Evolutionary conservation across 495 filamentous ascomycete species (phyloP), one percentile per base, ranked within the genome.

Genomic region (Ramalina peruviana): DNA sequence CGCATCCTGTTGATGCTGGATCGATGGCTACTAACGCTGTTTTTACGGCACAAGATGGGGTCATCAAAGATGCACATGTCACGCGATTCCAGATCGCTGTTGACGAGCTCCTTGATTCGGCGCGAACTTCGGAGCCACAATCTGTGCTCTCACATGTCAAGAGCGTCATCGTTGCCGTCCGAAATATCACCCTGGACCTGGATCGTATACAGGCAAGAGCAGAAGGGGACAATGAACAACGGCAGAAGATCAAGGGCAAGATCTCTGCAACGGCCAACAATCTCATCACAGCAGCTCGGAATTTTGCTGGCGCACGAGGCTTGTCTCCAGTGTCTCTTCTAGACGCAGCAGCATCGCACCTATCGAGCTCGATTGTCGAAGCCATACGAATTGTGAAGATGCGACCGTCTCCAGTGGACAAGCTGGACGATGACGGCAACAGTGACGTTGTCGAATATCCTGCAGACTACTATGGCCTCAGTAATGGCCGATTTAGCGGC

Each of bases 1-100:
- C 85, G 43, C 56, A 64, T 16, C 79, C 78, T 27, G 70, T 79
- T 25, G 81, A 90, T 53, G 76, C 75, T 4, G 71, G 67, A 49
- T 70, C 77, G 48, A 70, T 79, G 45, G 70, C 79, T 36, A 79
- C 79, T 46, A 83, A 90, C 47, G 78, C 78, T 49, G 82, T 80
- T 12, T 78, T 94, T 54, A 72, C 81, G 19, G 72, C 83, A 50
- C 71, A 76, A 10, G 73, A 83, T 44, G 92, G 92, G 2, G 60
- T 90, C 21, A 79, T 98, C 43, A 86, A 83, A 65, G 89, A 95
- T 65, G 77, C 95, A 19, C 83, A 95, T 66, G 78, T 98, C 42
- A 95, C 92, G 36, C 86, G 86, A 54, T 97, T 94, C 72, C 92
- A 98, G 62, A 83, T 96, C 54, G 79, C 88, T 15, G 84, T 98